A percentile compares a stretch with the other conserved stretches of the same genome.
Conservation (phyloP, 2,329 filamentous ascomycete genomes). For the Aaosphaeria arxii region DNA sequence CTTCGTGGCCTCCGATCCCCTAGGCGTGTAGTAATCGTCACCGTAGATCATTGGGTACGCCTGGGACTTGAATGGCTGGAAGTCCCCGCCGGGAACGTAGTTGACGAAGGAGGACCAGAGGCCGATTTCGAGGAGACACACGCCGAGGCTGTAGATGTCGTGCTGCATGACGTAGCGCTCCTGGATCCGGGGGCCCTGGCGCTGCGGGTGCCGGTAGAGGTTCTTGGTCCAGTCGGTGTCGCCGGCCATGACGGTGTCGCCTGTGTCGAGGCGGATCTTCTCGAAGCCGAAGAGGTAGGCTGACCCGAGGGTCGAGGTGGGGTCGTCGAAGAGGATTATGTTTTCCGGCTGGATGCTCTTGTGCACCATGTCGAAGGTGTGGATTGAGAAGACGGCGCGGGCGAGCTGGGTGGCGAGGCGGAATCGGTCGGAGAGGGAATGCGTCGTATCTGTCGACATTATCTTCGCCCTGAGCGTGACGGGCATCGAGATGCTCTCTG, state of each 20-base stretch:
- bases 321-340: conserved; percentile 28
- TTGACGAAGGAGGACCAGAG: conserved; percentile 43
- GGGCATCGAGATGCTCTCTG: conserved; percentile 6
- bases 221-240: conserved; percentile 45
- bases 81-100: conserved; percentile 8
- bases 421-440: conserved; percentile 28
- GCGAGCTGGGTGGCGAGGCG: conserved; percentile 32
- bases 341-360: conserved; percentile 47
- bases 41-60: background rate
- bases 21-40: background rate
- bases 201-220: conserved; percentile 50
- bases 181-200: conserved; percentile 42
- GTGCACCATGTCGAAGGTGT: conserved; percentile 45
- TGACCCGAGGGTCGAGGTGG: conserved; percentile 12
- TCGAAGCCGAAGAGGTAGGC: conserved; percentile 48
- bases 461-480: conserved; percentile 14
- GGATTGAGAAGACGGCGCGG: conserved; percentile 36
- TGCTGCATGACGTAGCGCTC: conserved; percentile 51
- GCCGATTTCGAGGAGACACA: conserved; percentile 54
- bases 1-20: background rate
- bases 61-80: background rate
- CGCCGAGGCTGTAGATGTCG: conserved; percentile 56
- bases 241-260: conserved; percentile 27
- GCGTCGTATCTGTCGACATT: conserved; percentile 1
- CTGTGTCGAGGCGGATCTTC: conserved; percentile 36